Conservation (phyloP, 768 basidiomycete species). For the Hericium alpestre region DNA sequence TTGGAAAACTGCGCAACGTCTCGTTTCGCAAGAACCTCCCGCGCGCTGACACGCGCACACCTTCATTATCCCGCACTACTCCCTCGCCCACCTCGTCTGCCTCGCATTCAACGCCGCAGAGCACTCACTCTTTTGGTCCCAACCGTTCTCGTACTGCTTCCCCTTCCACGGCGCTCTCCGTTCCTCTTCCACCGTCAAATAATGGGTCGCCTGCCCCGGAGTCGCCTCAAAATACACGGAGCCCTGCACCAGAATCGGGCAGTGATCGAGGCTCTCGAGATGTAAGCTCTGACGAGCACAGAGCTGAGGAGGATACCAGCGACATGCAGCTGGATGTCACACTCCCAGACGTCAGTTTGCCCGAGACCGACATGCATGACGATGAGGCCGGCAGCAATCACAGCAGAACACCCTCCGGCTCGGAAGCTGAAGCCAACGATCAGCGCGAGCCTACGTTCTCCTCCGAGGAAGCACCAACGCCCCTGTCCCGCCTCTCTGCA, state of each 20-base stretch:
- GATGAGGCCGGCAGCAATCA: not conserved
- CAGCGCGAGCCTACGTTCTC: constrained; percentile 58
- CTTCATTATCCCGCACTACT: constrained; percentile 54
- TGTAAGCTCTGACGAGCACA: not conserved
- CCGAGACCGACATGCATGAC: not conserved
- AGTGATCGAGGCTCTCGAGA: not conserved
- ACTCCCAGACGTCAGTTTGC: not conserved
- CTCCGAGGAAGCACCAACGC: constrained; percentile 37
- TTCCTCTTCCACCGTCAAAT: constrained; percentile 11
- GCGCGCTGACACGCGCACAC: constrained; percentile 40
- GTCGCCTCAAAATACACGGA: not conserved
- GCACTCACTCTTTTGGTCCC: constrained; percentile 6
- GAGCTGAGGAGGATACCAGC: not conserved
- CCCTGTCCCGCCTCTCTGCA: constrained; percentile 1
- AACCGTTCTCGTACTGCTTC: not conserved
- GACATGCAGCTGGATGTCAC: constrained; percentile 5
- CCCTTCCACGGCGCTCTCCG: constrained; percentile 6
- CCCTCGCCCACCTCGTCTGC: constrained; percentile 52
- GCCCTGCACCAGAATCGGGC: not conserved
- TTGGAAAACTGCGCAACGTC: constrained; percentile 55
- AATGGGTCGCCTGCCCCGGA: not conserved
- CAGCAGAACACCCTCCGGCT: too few relatives aligned
- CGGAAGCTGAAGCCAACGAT: not conserved
- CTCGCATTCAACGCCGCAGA: constrained; percentile 47
- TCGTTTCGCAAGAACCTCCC: constrained; percentile 40